Evolutionary conservation across 2,329 filamentous ascomycete genomes (phyloP).

Genomic region (Arachnopeziza araneosa): DNA sequence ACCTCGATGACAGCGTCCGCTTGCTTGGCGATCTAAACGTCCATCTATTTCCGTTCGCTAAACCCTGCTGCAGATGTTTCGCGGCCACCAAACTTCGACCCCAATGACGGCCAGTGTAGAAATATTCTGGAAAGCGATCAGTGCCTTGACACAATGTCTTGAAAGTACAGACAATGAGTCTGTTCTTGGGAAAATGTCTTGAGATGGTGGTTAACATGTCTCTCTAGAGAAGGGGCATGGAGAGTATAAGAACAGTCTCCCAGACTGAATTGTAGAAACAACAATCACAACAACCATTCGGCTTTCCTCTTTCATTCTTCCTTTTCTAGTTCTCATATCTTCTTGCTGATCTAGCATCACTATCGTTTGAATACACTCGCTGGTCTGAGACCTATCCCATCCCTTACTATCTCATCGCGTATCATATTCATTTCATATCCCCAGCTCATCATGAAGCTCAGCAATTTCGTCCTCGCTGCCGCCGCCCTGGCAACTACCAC

Average conservation of each 20-base stretch:
- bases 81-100: not conserved
- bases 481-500: not conserved
- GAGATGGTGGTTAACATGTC: not conserved
- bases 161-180: no score
- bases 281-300: not conserved
- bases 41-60: not conserved
- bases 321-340: not conserved
- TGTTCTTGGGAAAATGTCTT: not conserved
- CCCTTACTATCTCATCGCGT: not conserved
- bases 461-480: not conserved
- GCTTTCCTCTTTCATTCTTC: not conserved
- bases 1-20: not conserved
- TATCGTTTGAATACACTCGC: not conserved
- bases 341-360: not conserved
- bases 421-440: not conserved
- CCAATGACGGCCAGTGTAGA: not conserved
- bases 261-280: not conserved
- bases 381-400: not conserved
- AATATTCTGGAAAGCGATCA: not conserved
- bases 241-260: not conserved
- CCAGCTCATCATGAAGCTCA: not conserved
- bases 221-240: not conserved
- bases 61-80: not conserved
- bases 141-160: not conserved
- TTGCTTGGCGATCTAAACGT: not conserved